These are phyloP conservation scores for Solanum piurae DNA, from an alignment of 257 asterid species.

Conservation along the genomic window DNA sequence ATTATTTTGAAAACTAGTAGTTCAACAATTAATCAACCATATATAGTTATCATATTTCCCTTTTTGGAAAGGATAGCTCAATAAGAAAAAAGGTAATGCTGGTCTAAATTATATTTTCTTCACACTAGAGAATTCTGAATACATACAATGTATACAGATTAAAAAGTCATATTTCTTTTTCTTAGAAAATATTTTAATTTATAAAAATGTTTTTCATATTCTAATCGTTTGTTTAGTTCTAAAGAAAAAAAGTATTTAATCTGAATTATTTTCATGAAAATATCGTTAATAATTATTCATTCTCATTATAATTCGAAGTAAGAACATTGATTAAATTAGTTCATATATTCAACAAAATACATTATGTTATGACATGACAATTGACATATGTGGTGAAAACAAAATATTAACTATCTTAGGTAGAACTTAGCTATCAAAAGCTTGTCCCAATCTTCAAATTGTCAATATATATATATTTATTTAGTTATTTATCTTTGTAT, in stretches of 20 bases:
- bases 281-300: background rate
- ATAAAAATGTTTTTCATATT: too few relatives aligned
- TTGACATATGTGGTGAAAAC: background rate
- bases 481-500: background rate
- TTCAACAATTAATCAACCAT: background rate
- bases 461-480: background rate
- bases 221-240: too few relatives aligned
- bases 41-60: background rate
- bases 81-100: background rate
- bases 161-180: background rate
- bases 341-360: background rate
- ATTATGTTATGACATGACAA: background rate
- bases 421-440: background rate
- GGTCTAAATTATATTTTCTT: background rate
- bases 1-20: background rate
- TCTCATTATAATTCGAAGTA: background rate
- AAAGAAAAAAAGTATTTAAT: too few relatives aligned
- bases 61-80: background rate
- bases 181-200: background rate
- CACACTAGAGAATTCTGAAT: background rate
- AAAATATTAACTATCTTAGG: background rate
- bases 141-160: background rate
- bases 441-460: background rate
- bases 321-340: background rate
- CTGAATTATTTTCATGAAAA: background rate